These are phyloP conservation scores for Fennellomyces sp. DNA, from an alignment of 371 early-diverging fungal genomes.

Conservation along the genomic window DNA sequence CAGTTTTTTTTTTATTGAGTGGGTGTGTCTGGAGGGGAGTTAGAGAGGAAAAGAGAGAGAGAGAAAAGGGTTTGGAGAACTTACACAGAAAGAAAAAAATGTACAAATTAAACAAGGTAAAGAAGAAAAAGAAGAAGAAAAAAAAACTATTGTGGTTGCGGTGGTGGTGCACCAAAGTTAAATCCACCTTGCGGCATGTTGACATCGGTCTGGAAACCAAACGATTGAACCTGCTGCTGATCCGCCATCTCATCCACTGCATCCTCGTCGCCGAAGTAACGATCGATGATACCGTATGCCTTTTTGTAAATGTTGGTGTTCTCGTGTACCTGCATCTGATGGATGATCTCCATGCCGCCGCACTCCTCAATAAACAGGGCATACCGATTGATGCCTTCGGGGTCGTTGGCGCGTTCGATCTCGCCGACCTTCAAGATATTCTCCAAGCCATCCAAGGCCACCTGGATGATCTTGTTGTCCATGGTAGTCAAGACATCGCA, in stretches of 20 bases:
- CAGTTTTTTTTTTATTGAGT: too few relatives aligned
- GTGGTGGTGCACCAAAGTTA: conserved; percentile 50
- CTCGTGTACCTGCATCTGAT: conserved; percentile 89
- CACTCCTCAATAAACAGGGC: conserved; percentile 92
- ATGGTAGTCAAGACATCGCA: conserved; percentile 89
- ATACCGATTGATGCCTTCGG: conserved; percentile 80
- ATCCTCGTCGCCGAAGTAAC: conserved; percentile 84
- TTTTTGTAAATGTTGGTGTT: conserved; percentile 96
- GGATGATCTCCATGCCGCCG: conserved; percentile 93
- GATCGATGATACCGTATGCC: conserved; percentile 92
- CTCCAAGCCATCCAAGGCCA: conserved; percentile 96
- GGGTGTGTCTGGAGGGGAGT: too few relatives aligned
- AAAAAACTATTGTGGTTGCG: conserved; percentile 1
- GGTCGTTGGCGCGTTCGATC: conserved; percentile 37
- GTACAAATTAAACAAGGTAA: too few relatives aligned
- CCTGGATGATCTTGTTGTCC: conserved; percentile 95
- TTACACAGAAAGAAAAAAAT: too few relatives aligned
- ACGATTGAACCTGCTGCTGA: conserved; percentile 52
- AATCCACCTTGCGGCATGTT: conserved; percentile 76
- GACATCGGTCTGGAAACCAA: too few relatives aligned
- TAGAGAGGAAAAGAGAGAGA: too few relatives aligned
- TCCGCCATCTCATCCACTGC: conserved; percentile 69
- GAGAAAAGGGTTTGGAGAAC: too few relatives aligned
- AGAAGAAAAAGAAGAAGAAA: neutral
- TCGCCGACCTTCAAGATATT: conserved; percentile 98